Evolutionary conservation across 2,329 filamentous ascomycete species (phyloP).

Genomic region (Nothopassalora personata): DNA sequence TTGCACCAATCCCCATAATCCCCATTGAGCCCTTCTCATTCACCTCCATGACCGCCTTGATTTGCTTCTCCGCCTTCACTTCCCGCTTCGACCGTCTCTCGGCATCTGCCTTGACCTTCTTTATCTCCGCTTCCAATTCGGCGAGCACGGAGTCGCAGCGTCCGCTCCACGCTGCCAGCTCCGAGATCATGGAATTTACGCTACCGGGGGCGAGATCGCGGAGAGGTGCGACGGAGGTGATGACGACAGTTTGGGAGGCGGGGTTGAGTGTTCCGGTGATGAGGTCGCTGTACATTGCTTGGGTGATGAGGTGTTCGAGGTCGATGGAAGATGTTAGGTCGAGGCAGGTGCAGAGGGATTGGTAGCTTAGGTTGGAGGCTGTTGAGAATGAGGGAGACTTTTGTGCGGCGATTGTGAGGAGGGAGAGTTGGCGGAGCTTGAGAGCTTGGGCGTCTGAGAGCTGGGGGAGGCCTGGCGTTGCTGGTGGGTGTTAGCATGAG

Average conservation of each 20-base stretch:
- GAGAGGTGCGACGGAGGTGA: conserved; percentile 75
- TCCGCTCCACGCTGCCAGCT: conserved; percentile 69
- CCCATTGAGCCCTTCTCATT: conserved; percentile 17
- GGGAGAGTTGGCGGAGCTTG: conserved; percentile 86
- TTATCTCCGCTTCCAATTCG: conserved; percentile 72
- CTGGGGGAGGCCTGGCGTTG: conserved; percentile 55
- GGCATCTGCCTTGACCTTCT: conserved; percentile 52
- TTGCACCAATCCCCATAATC: conserved; percentile 1
- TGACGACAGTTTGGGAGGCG: conserved; percentile 64
- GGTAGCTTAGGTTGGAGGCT: conserved; percentile 63
- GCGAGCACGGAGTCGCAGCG: conserved; percentile 69
- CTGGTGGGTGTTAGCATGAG: conserved; percentile 30
- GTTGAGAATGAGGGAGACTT: conserved; percentile 31
- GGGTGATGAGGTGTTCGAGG: conserved; percentile 81
- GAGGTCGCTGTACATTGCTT: conserved; percentile 79
- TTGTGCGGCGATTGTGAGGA: conserved; percentile 72
- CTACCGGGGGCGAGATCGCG: conserved; percentile 76
- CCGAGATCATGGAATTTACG: conserved; percentile 61
- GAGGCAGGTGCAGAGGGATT: conserved; percentile 60
- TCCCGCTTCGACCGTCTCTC: conserved; percentile 39
- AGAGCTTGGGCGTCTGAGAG: conserved; percentile 67
- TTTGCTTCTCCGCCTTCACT: conserved; percentile 38
- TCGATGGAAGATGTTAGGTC: conserved; percentile 61
- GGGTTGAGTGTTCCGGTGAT: conserved; percentile 80
- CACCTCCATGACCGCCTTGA: conserved; percentile 30